These are phyloP conservation scores for Paracamarosporium sp. DNA, from an alignment of 2,329 filamentous ascomycete genomes.

Conservation along the genomic window DNA sequence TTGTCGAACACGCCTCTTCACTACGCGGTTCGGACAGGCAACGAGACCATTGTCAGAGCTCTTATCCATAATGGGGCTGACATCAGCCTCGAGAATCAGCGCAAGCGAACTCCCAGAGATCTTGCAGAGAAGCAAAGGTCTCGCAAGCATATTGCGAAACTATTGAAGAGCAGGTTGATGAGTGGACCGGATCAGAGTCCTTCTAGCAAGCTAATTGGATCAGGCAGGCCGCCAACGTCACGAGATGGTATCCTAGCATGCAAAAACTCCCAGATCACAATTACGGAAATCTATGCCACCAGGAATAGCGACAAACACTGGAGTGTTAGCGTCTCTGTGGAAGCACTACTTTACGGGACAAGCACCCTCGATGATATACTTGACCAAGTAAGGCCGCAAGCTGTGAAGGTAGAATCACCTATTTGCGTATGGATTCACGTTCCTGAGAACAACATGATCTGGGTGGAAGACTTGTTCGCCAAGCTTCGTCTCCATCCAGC, in stretches of 20 bases:
- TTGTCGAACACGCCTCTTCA: slow-evolving; percentile 13
- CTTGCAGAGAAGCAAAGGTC: slow-evolving; percentile 10
- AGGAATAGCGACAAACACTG: slow-evolving; percentile 7
- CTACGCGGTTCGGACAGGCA: slow-evolving; percentile 7
- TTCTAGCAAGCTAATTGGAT: not conserved
- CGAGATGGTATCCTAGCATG: slow-evolving; percentile 8
- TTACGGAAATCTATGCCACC: slow-evolving; percentile 12
- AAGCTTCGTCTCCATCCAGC: slow-evolving; percentile 9
- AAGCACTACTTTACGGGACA: slow-evolving; percentile 9
- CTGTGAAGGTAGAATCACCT: not conserved
- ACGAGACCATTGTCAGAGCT: slow-evolving; percentile 8
- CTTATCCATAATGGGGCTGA: slow-evolving; percentile 10
- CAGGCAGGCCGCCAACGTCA: not conserved
- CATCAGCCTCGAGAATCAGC: slow-evolving; percentile 7
- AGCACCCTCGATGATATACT: slow-evolving; percentile 9
- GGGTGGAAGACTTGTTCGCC: slow-evolving; percentile 12
- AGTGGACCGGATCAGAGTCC: slow-evolving; percentile 9
- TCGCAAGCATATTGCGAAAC: slow-evolving; percentile 3
- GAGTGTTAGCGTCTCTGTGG: slow-evolving; percentile 9
- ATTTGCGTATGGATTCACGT: slow-evolving; percentile 16
- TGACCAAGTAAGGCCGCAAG: slow-evolving; percentile 7
- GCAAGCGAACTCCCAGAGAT: slow-evolving; percentile 9
- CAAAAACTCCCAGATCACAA: slow-evolving; percentile 11
- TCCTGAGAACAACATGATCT: slow-evolving; percentile 15
- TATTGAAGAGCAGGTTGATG: slow-evolving; percentile 11